Evolutionary conservation across 345 rosid species (phyloP).

Genomic region (Arabis hirsuta): DNA sequence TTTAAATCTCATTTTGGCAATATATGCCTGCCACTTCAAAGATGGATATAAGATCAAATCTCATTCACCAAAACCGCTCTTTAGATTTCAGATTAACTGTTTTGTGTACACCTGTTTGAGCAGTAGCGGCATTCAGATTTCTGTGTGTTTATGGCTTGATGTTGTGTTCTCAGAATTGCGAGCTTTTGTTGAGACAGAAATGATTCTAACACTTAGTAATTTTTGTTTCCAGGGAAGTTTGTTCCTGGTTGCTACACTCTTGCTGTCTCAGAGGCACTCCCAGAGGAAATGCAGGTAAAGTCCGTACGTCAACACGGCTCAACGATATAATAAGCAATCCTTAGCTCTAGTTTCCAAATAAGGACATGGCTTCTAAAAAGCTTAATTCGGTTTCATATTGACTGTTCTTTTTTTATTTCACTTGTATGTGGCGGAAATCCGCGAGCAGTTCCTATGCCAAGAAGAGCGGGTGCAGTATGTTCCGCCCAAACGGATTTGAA

Average conservation of each 20-base stretch:
- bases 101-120: background rate
- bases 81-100: background rate
- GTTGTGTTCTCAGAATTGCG: conserved; percentile 12
- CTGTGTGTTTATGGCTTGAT: conserved; percentile 12
- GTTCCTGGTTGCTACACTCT: conserved; percentile 88
- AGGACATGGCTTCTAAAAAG: background rate
- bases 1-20: background rate
- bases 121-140: background rate
- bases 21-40: background rate
- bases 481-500: conserved; percentile 69
- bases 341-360: background rate
- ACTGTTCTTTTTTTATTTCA: background rate
- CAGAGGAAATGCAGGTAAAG: conserved; percentile 80
- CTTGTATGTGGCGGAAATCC: conserved; percentile 13
- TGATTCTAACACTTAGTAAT: background rate
- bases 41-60: background rate
- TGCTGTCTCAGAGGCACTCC: conserved; percentile 80
- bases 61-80: background rate
- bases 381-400: no score
- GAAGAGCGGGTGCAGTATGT: conserved; percentile 72
- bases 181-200: conserved; percentile 7
- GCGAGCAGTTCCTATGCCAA: conserved; percentile 73
- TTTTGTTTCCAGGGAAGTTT: conserved; percentile 60
- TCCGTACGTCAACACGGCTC: background rate
- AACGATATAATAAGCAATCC: conserved; percentile 1